A percentile compares a stretch with the other conserved stretches of the same genome.
phyloP scores from a whole-genome alignment of 2,329 filamentous ascomycete genomes.

The Colletotrichum sp. region DNA sequence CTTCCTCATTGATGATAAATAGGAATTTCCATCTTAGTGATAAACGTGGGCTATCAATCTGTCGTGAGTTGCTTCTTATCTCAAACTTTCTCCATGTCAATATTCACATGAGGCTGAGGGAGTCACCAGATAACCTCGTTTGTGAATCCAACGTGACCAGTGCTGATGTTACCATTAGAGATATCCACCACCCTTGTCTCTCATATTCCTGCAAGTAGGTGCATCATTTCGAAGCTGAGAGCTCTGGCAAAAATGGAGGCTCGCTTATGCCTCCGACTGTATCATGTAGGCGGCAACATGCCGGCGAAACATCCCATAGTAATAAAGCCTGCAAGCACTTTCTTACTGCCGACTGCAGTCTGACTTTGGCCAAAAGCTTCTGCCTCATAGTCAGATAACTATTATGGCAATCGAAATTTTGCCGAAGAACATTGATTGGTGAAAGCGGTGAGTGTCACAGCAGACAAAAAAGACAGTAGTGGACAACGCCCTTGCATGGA shows the following conservation, averaged over 20 bases:
- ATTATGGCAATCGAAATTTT: fast-evolving
- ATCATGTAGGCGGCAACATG: background rate
- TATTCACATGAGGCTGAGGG: background rate
- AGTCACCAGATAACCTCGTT: background rate
- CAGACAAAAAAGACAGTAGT: background rate
- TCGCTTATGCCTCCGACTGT: background rate
- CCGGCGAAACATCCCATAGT: background rate
- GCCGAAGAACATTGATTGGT: background rate
- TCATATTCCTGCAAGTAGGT: background rate
- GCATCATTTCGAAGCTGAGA: background rate
- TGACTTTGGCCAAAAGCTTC: background rate
- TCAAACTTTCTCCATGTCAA: background rate
- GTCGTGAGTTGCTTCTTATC: background rate
- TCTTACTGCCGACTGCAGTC: background rate
- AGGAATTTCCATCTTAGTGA: no score
- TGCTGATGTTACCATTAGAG: background rate
- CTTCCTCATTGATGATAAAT: background rate
- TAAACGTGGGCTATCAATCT: background rate
- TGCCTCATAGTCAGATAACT: background rate
- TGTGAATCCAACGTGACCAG: background rate
- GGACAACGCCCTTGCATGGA: background rate
- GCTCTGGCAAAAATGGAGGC: background rate
- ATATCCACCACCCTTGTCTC: background rate
- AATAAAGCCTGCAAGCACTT: background rate
- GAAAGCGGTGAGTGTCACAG: background rate